Conservation (phyloP, 208 protist genomes). For the Tritrichomonas foetus region DNA sequence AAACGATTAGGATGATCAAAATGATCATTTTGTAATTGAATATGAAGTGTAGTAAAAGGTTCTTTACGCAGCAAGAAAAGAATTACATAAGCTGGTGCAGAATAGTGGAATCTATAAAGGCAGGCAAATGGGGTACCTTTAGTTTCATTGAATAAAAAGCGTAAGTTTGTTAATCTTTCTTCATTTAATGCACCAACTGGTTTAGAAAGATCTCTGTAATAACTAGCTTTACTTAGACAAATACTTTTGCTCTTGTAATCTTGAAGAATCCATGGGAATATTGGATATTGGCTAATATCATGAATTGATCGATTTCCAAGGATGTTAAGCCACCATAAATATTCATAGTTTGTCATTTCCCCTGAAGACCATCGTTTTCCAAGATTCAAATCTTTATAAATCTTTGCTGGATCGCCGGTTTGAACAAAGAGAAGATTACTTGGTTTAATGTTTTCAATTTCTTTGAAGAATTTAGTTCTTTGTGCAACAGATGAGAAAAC, state of each 20-base stretch:
- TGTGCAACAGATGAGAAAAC: neutral
- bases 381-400: neutral
- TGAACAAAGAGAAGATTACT: neutral
- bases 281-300: slow-evolving; percentile 93
- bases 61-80: neutral
- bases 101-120: slow-evolving; percentile 23
- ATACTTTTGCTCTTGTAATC: neutral
- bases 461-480: neutral
- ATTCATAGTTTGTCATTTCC: slow-evolving; percentile 43
- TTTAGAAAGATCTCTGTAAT: slow-evolving; percentile 1
- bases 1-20: slow-evolving; percentile 13
- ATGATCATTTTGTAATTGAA: neutral
- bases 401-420: neutral
- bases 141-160: neutral
- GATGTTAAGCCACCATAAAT: slow-evolving; percentile 72
- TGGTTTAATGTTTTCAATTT: neutral
- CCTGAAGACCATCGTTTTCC: neutral
- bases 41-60: slow-evolving; percentile 26
- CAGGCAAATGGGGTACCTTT: neutral
- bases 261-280: slow-evolving; percentile 77
- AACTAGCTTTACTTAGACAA: neutral
- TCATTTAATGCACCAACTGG: slow-evolving; percentile 9
- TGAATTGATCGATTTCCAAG: slow-evolving; percentile 85
- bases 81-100: slow-evolving; percentile 7
- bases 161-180: neutral